A percentile compares a stretch with the other conserved stretches of the same genome.
These are phyloP conservation scores for Paxillus rubicundulus DNA, from an alignment of 768 basidiomycete genomes.

Conservation along the genomic window DNA sequence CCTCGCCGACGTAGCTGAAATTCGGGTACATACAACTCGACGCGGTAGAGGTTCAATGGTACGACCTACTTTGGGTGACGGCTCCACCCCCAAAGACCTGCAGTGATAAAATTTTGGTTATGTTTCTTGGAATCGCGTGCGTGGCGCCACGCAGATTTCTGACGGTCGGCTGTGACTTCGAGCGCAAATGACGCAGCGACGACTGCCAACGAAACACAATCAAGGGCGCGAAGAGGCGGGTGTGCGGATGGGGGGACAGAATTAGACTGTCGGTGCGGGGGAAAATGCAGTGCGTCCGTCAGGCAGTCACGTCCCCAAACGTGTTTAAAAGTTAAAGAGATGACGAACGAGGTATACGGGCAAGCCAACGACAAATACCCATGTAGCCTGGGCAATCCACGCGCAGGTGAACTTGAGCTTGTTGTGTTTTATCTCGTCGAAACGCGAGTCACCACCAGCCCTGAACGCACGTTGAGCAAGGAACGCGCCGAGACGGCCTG, in stretches of 20 bases:
- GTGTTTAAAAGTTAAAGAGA: not conserved
- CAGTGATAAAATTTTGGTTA: slow-evolving; percentile 65
- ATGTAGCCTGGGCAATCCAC: slow-evolving; percentile 68
- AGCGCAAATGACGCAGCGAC: slow-evolving; percentile 56
- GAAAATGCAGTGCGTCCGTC: not conserved
- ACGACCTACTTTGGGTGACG: slow-evolving; percentile 68
- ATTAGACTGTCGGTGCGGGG: slow-evolving; percentile 33
- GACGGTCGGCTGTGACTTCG: slow-evolving; percentile 61
- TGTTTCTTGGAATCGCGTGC: slow-evolving; percentile 62
- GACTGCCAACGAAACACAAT: slow-evolving; percentile 54
- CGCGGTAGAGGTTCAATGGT: not conserved
- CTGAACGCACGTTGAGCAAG: slow-evolving; percentile 50
- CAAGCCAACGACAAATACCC: slow-evolving; percentile 66
- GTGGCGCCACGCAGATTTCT: slow-evolving; percentile 62
- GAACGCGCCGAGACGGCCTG: slow-evolving; percentile 58
- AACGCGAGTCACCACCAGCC: slow-evolving; percentile 62
- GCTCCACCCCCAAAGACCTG: slow-evolving; percentile 64
- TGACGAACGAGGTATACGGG: slow-evolving; percentile 56
- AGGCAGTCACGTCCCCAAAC: not conserved
- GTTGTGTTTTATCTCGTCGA: slow-evolving; percentile 54
- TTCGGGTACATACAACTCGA: not conserved
- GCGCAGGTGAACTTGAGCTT: slow-evolving; percentile 49
- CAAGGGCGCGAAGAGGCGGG: slow-evolving; percentile 50
- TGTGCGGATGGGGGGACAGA: slow-evolving; percentile 47
- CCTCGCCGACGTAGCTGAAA: slow-evolving; percentile 68